phyloP scores from a whole-genome alignment of 257 asterid genomes.

The Henckelia pumila region DNA sequence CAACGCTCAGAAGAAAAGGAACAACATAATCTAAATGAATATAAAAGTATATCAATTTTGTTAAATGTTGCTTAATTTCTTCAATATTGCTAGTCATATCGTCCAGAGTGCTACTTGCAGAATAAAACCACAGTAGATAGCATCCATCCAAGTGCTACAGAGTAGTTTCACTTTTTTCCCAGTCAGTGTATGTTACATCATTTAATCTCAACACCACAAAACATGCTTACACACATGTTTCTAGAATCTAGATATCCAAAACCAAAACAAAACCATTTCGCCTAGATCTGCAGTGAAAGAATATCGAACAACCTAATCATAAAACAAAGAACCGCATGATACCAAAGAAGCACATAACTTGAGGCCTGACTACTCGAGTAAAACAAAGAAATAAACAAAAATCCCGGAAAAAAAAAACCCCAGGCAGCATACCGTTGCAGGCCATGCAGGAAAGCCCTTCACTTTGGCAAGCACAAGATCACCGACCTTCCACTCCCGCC shows the following conservation, averaged over 20 bases:
- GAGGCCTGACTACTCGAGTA: slow-evolving; percentile 1
- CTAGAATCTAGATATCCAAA: background rate
- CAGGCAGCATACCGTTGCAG: slow-evolving; percentile 60
- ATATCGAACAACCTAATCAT: slow-evolving; percentile 2
- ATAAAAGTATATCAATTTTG: too few relatives aligned
- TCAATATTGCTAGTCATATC: background rate
- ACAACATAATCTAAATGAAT: background rate
- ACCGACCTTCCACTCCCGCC: slow-evolving; percentile 76
- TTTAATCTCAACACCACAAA: background rate
- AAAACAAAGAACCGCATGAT: slow-evolving; percentile 12
- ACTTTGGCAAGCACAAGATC: slow-evolving; percentile 97
- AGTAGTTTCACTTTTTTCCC: background rate
- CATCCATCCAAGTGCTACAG: background rate
- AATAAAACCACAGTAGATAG: background rate
- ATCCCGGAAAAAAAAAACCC: background rate
- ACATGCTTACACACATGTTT: background rate
- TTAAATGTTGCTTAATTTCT: background rate
- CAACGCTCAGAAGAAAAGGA: background rate
- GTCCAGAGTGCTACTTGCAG: background rate
- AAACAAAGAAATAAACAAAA: background rate
- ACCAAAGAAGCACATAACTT: background rate
- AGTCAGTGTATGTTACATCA: background rate
- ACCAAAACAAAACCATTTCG: too few relatives aligned
- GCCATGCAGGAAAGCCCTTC: slow-evolving; percentile 95
- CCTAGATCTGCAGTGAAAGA: background rate